These are phyloP conservation scores for Lactarius sanguifluus DNA, from an alignment of 768 basidiomycete species.

Conservation along the genomic window DNA sequence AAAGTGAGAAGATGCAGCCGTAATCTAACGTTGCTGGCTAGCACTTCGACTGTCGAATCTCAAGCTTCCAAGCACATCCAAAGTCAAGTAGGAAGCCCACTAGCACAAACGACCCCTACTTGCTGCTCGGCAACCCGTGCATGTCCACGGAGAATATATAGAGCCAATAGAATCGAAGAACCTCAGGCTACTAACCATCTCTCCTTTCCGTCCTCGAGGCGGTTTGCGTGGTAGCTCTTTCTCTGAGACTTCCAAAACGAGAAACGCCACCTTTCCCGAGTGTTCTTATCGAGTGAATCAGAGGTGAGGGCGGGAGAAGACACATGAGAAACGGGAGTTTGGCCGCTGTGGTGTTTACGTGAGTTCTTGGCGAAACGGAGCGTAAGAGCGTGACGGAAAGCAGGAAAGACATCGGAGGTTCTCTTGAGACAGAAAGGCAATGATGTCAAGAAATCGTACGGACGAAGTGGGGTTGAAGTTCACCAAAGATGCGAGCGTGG, in stretches of 20 bases:
- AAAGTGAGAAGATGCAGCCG: too few species aligned
- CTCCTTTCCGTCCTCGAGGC: background rate
- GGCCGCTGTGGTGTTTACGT: background rate
- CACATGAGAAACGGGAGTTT: background rate
- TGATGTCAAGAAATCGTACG: background rate
- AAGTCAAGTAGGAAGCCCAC: background rate
- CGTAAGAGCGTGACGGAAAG: background rate
- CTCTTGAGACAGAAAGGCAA: slow-evolving; percentile 1
- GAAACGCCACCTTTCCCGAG: background rate
- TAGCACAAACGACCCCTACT: background rate
- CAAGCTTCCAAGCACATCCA: background rate
- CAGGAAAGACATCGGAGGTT: background rate
- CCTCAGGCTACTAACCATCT: background rate
- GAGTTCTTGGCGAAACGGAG: background rate
- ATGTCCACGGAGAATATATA: background rate
- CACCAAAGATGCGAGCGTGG: slow-evolving; percentile 1
- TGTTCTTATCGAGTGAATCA: background rate
- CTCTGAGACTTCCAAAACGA: background rate
- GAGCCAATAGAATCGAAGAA: background rate
- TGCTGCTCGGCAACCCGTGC: background rate
- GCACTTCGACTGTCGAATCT: background rate
- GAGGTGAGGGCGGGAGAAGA: background rate
- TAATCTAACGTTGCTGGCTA: too few species aligned
- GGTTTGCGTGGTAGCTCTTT: background rate
- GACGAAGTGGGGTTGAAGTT: background rate